Conservation (phyloP, 2,329 filamentous ascomycete genomes). For the Thielaviopsis ethacetica region DNA sequence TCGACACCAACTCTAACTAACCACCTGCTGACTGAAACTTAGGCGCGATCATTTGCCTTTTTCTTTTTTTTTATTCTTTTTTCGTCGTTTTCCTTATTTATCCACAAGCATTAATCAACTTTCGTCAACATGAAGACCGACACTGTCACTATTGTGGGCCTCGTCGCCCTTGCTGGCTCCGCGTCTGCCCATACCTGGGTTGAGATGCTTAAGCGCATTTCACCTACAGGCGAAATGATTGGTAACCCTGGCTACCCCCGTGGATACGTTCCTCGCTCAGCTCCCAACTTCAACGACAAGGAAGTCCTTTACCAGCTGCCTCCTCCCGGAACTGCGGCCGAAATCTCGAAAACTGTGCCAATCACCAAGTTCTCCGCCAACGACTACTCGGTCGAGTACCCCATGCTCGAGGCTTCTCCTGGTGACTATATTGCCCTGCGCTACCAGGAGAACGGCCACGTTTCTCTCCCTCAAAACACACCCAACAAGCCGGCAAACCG, state of each 20-base stretch:
- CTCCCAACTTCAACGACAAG: conserved; percentile 38
- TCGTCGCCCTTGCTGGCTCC: not conserved
- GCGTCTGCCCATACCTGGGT: conserved; percentile 60
- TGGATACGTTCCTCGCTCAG: conserved; percentile 44
- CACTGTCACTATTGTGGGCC: not conserved
- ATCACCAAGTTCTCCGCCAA: conserved; percentile 48
- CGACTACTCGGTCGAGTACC: conserved; percentile 40
- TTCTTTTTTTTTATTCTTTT: no score
- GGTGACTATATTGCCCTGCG: conserved; percentile 50
- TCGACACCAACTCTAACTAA: no score
- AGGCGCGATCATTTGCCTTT: no score
- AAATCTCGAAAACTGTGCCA: conserved; percentile 30
- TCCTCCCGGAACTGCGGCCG: conserved; percentile 29
- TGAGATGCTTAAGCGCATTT: conserved; percentile 57
- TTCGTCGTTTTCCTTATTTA: not conserved
- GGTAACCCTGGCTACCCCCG: conserved; percentile 60
- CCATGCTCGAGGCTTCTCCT: conserved; percentile 41
- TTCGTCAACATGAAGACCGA: no score
- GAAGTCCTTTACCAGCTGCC: conserved; percentile 50
- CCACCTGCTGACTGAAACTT: no score
- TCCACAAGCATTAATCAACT: not conserved
- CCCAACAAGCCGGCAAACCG: conserved; percentile 45
- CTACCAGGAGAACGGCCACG: conserved; percentile 65
- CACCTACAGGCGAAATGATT: conserved; percentile 55
- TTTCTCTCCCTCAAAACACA: conserved; percentile 40